Conservation (phyloP, 1,284 basidiomycete genomes). For the Marasmius sp. region DNA sequence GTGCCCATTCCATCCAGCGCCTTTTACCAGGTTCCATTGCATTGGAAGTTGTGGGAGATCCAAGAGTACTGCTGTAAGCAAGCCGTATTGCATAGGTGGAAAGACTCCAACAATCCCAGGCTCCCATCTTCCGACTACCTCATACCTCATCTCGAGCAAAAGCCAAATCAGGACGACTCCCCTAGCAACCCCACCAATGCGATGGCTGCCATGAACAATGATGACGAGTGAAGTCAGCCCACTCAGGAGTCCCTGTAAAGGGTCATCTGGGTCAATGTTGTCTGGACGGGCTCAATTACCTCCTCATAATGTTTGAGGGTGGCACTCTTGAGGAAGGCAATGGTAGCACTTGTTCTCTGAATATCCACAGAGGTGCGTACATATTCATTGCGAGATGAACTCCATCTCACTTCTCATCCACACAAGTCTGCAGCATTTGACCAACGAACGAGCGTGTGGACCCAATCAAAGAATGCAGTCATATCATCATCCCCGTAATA, state of each 20-base stretch:
- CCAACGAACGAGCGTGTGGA: constrained; percentile 3
- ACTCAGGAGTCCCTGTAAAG: not conserved
- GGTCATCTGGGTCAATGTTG: not conserved
- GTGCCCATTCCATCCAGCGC: not conserved
- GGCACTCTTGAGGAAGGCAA: not conserved
- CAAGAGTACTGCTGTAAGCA: not conserved
- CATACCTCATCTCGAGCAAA: not conserved
- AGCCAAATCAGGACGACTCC: no score
- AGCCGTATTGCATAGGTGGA: not conserved
- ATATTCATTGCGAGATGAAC: not conserved
- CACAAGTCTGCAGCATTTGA: constrained; percentile 3
- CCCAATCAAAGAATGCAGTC: constrained; percentile 5
- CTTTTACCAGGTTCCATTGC: not conserved
- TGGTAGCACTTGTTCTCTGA: not conserved
- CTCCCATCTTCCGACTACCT: not conserved
- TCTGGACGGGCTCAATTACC: constrained; percentile 3
- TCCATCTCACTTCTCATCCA: not conserved
- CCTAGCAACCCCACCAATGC: no score
- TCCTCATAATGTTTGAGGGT: not conserved
- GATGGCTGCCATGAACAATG: no score
- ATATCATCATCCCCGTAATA: constrained; percentile 3
- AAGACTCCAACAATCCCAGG: not conserved
- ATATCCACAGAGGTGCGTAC: constrained; percentile 1
- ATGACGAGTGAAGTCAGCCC: no score
- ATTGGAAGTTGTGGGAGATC: not conserved